Percentiles rank a stretch among this genome's conserved stretches.
Evolutionary conservation across 2,329 filamentous ascomycete species (phyloP).

Genomic region (Talaromyces verruculosus): DNA sequence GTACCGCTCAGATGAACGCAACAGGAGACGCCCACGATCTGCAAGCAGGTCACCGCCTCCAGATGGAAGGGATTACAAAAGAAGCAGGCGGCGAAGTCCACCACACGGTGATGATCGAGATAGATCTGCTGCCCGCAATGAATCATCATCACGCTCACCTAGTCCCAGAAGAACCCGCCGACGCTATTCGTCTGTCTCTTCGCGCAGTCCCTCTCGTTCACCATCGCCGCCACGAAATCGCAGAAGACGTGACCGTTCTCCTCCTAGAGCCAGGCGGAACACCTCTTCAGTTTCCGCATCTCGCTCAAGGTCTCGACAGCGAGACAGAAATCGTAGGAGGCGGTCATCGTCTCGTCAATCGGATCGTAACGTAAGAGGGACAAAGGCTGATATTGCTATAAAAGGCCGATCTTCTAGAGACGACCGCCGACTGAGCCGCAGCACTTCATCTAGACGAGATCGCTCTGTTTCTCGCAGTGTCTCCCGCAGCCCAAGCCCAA

Average conservation of each 20-base stretch:
- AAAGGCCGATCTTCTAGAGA: conserved; percentile 47
- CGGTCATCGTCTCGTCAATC: conserved; percentile 47
- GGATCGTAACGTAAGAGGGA: conserved; percentile 41
- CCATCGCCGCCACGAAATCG: conserved; percentile 37
- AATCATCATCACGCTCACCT: conserved; percentile 57
- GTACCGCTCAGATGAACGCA: conserved; percentile 28
- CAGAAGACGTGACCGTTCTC: conserved; percentile 38
- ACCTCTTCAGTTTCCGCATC: conserved; percentile 37
- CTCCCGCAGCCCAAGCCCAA: conserved; percentile 37
- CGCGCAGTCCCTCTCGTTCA: conserved; percentile 39
- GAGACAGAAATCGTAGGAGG: conserved; percentile 36
- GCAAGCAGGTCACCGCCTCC: conserved; percentile 44
- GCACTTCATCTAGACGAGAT: conserved; percentile 26
- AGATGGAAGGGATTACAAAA: conserved; percentile 37
- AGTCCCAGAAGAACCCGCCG: conserved; percentile 51
- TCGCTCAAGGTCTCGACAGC: conserved; percentile 36
- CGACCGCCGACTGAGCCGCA: conserved; percentile 43
- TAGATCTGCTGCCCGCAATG: conserved; percentile 50
- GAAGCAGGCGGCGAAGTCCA: conserved; percentile 38
- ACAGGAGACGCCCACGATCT: conserved; percentile 36
- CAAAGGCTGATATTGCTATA: conserved; percentile 50
- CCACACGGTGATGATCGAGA: conserved; percentile 48
- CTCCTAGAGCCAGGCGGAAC: conserved; percentile 27
- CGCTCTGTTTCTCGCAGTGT: conserved; percentile 40
- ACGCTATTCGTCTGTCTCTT: conserved; percentile 42